Base-by-base conservation (phyloP, 306 rosid genomes). In the Datisca glomerata region DNA sequence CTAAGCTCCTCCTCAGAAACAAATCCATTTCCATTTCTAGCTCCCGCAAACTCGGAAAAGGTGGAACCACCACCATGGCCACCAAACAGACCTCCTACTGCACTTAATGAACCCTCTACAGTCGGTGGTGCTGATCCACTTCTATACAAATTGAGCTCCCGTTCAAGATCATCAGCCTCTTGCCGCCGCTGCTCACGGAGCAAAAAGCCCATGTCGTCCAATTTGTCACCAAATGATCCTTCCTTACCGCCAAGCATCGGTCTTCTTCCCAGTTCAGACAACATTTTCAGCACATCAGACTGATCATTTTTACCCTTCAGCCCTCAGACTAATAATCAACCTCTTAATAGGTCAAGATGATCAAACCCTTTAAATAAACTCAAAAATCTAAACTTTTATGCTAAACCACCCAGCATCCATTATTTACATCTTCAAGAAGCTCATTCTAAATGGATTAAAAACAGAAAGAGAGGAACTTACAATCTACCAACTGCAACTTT, bases 51-150 rank as follows among this genome's bases (percentile, higher is more conserved):
- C 41, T 80, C 95, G 0, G 68, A 22, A 28, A 76, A 56, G 35
- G 65, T 18, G 3, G 61, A 46, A 25, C 22, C 46, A 51, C 45
- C 31, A 16, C 50, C 61, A n/a, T 59, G 45, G 2, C 69, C 76
- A 12, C 60, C 73, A 67, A 80, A 69, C 48, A 85, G 56, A 12
- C 93, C 93, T 32, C 81, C 95, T 8, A 85, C 79, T 0, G 93
- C 95, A 72, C 53, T 85, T 23, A 74, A 42, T 23, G 95, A 85
- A 42, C 95, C 95, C 70, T 85, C 95, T 2, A 85, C 76, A 28
- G 93, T 76, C 17, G 95, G 95, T 37, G 95, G 95, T 11, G 95
- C 95, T 40, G 95, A 85, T 54, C 94, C 94, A 63, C 94, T 79
- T 55, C 94, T 71, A 59, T 53, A 84, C 25, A 84, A 40, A 66